Conservation (phyloP, 768 basidiomycete species). For the Boletus edulis region DNA sequence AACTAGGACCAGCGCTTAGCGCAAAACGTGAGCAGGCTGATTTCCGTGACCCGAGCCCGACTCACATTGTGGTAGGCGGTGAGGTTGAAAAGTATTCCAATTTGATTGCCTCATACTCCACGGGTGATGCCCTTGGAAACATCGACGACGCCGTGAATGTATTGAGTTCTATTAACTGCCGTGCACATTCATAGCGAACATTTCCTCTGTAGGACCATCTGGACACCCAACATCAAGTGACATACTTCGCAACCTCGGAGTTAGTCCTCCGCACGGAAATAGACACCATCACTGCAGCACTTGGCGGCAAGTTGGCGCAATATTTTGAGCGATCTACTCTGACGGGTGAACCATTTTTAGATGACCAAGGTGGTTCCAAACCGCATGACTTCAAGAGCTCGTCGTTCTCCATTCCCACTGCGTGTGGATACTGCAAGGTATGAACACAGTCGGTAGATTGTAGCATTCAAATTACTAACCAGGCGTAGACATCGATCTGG, state of each 20-base stretch:
- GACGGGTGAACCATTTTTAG: conserved; percentile 36
- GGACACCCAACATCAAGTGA: conserved; percentile 60
- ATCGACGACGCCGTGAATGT: conserved; percentile 39
- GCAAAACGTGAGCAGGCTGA: conserved; percentile 51
- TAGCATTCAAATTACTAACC: conserved; percentile 3
- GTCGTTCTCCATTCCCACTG: conserved; percentile 81
- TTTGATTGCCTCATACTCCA: conserved; percentile 45
- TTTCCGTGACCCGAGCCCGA: conserved; percentile 2
- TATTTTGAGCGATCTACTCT: not conserved
- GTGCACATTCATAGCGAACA: conserved; percentile 1
- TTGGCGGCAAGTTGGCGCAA: conserved; percentile 52
- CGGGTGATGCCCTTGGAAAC: conserved; percentile 49
- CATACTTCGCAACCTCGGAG: conserved; percentile 53
- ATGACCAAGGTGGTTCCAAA: conserved; percentile 66
- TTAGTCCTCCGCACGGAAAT: conserved; percentile 63
- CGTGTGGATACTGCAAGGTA: conserved; percentile 82
- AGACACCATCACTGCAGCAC: conserved; percentile 52
- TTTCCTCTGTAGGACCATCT: conserved; percentile 50
- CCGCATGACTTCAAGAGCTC: conserved; percentile 85
- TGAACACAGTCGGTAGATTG: conserved; percentile 7
- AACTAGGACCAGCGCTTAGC: conserved; percentile 55
- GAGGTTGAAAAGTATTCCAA: conserved; percentile 53
- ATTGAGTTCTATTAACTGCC: not conserved
- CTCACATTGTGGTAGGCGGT: conserved; percentile 37
- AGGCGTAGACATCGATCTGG: conserved; percentile 73